Percentiles rank a stretch among this genome's conserved stretches.
Evolutionary conservation across 495 filamentous ascomycete genomes (phyloP).

Genomic region (Letharia columbiana): DNA sequence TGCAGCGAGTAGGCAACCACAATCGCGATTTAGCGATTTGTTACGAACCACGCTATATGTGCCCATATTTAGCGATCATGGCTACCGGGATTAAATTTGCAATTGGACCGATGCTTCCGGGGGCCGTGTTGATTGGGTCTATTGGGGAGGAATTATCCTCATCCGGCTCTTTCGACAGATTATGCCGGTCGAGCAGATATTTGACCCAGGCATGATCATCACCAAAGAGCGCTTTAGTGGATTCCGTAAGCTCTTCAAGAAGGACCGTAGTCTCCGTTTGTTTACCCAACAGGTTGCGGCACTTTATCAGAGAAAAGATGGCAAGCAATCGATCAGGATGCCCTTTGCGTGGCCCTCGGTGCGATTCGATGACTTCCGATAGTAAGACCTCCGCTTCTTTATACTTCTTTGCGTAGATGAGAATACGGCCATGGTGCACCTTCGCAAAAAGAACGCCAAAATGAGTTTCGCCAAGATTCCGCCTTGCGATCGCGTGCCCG

Average conservation of each 20-base stretch:
- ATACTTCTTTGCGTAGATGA: conserved; percentile 17
- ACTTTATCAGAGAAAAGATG: conserved; percentile 22
- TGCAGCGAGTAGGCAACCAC: too few species aligned
- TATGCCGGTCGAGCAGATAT: conserved; percentile 17
- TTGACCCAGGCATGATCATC: conserved; percentile 14
- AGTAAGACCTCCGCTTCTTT: conserved; percentile 21
- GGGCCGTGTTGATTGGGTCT: background rate
- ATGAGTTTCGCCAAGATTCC: conserved; percentile 24
- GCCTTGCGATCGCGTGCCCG: conserved; percentile 16
- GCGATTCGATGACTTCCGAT: conserved; percentile 15
- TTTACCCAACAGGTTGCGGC: conserved; percentile 21
- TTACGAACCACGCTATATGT: conserved; percentile 4
- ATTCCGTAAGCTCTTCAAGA: conserved; percentile 14
- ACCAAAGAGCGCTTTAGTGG: conserved; percentile 19
- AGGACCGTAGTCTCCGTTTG: conserved; percentile 18
- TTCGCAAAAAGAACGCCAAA: conserved; percentile 22
- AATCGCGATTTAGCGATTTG: background rate
- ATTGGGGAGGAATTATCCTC: background rate
- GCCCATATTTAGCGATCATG: conserved; percentile 13
- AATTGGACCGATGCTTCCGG: background rate
- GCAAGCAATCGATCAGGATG: conserved; percentile 27
- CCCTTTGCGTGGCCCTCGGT: conserved; percentile 17
- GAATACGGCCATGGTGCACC: conserved; percentile 19
- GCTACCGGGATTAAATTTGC: background rate
- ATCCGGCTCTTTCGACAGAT: conserved; percentile 12